phyloP scores from a whole-genome alignment of 805 yeast species.

The Suhomyces vadensis region DNA sequence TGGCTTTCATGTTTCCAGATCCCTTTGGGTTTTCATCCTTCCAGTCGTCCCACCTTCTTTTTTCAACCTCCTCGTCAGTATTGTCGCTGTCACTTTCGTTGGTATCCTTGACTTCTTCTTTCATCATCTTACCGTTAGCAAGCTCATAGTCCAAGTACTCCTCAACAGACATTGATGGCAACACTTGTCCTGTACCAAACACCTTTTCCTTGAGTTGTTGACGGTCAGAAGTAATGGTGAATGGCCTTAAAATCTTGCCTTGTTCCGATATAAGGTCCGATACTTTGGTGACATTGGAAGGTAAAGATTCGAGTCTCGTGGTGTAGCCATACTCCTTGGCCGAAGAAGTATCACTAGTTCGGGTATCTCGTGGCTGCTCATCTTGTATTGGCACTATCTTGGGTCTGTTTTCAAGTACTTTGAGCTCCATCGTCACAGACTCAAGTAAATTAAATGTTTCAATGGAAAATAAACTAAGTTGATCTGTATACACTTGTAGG shows the following conservation, averaged over 20 bases:
- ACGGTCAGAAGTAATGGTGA: slow-evolving; percentile 61
- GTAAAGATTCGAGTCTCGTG: slow-evolving; percentile 56
- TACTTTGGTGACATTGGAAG: slow-evolving; percentile 38
- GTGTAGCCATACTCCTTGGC: slow-evolving; percentile 52
- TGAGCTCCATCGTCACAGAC: slow-evolving; percentile 61
- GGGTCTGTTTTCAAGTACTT: slow-evolving; percentile 54
- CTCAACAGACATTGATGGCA: slow-evolving; percentile 94
- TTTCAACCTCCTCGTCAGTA: slow-evolving; percentile 67
- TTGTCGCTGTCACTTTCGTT: slow-evolving; percentile 44
- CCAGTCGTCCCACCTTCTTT: slow-evolving; percentile 92
- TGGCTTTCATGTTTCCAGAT: slow-evolving; percentile 75
- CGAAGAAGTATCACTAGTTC: slow-evolving; percentile 6
- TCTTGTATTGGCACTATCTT: slow-evolving; percentile 6
- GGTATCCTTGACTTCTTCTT: slow-evolving; percentile 41
- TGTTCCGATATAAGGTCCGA: slow-evolving; percentile 55
- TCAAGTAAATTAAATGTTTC: slow-evolving; percentile 59
- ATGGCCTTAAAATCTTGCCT: slow-evolving; percentile 84
- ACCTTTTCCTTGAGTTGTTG: slow-evolving; percentile 64
- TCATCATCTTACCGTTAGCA: slow-evolving; percentile 77
- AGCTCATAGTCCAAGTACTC: slow-evolving; percentile 86
- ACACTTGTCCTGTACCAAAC: slow-evolving; percentile 85
- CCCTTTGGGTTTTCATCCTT: slow-evolving; percentile 84
- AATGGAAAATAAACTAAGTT: slow-evolving; percentile 52
- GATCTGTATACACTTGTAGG: slow-evolving; percentile 56
- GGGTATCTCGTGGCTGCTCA: slow-evolving; percentile 14